A percentile compares a stretch with the other conserved stretches of the same genome.
These are phyloP conservation scores for Elsinoe perseae DNA, from an alignment of 2,329 filamentous ascomycete genomes.

Conservation along the genomic window DNA sequence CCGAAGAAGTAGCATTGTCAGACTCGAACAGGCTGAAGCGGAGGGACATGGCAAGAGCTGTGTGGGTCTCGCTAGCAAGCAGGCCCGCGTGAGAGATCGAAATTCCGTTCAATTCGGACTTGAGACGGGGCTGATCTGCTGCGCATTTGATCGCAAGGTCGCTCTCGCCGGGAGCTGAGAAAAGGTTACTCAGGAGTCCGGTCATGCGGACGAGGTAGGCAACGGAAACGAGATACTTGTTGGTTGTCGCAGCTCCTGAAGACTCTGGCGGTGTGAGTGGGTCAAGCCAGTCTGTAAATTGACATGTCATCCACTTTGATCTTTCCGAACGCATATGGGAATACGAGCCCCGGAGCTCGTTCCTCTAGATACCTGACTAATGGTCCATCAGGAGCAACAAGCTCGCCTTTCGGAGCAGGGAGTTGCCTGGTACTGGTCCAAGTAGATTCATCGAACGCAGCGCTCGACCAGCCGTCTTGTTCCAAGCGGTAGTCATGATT, in stretches of 20 bases:
- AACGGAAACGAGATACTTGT: constrained; percentile 33
- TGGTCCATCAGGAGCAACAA: constrained; percentile 38
- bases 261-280: constrained; percentile 32
- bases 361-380: constrained; percentile 36
- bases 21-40: constrained; percentile 24
- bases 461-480: constrained; percentile 15
- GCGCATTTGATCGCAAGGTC: constrained; percentile 23
- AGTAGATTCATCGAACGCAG: constrained; percentile 14
- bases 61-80: constrained; percentile 30
- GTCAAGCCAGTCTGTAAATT: constrained; percentile 39
- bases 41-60: constrained; percentile 24
- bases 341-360: constrained; percentile 25
- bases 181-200: constrained; percentile 27
- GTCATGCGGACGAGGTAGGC: constrained; percentile 34
- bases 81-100: constrained; percentile 27
- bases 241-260: constrained; percentile 29
- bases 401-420: constrained; percentile 26
- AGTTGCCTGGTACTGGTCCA: constrained; percentile 31
- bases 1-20: constrained; percentile 16
- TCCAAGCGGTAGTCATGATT: constrained; percentile 39
- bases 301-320: constrained; percentile 32
- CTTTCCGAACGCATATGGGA: constrained; percentile 37
- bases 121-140: constrained; percentile 20
- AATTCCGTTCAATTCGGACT: constrained; percentile 25
- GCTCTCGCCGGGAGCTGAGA: constrained; percentile 22